These are phyloP conservation scores for Cryptosporidium tyzzeri DNA, from an alignment of 169 alveolate species.

Conservation along the genomic window DNA sequence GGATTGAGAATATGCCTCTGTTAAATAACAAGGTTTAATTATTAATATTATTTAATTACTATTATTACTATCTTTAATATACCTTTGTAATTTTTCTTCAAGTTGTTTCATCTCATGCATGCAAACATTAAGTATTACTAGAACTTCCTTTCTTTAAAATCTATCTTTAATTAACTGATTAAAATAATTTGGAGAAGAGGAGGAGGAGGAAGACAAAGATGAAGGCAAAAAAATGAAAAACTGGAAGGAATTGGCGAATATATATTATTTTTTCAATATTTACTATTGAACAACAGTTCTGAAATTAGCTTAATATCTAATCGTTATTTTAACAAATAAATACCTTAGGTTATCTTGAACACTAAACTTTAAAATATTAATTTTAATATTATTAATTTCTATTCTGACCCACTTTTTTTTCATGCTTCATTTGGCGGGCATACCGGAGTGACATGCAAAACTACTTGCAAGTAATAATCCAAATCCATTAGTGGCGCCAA, in stretches of 20 bases:
- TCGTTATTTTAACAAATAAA: no score
- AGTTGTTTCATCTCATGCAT: no score
- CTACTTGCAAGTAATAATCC: constrained; percentile 22
- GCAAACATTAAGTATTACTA: no score
- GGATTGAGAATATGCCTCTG: constrained; percentile 25
- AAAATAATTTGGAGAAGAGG: no score
- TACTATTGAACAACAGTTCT: no score
- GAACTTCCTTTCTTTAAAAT: no score
- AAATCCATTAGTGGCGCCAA: constrained; percentile 36
- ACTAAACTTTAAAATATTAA: no score
- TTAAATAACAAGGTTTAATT: constrained; percentile 50
- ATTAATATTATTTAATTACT: not conserved
- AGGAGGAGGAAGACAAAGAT: no score
- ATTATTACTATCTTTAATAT: not conserved
- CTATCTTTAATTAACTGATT: no score
- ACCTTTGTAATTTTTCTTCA: not conserved
- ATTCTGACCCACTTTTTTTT: not conserved
- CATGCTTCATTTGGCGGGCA: not conserved
- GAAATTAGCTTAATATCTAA: not conserved
- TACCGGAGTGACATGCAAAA: constrained; percentile 20
- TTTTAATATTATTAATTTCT: not conserved
- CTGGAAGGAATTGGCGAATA: no score
- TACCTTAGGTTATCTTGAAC: not conserved
- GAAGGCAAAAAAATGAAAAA: no score
- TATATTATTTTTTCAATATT: no score